Evolutionary conservation across 2,329 filamentous ascomycete genomes (phyloP), one percentile per base, ranked within the genome.

Genomic region (Hypoxylon sp.): DNA sequence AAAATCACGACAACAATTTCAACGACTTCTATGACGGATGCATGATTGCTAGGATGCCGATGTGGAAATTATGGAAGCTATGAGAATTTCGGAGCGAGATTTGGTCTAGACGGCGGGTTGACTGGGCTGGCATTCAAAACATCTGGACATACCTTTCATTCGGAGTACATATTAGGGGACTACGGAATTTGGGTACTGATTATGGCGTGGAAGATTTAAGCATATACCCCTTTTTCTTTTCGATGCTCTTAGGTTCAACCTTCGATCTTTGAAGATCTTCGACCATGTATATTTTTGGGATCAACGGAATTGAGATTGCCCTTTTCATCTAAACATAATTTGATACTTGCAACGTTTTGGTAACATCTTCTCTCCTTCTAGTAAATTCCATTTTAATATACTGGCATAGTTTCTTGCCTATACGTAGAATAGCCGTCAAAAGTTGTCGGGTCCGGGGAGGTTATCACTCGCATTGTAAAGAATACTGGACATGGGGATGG

Each of bases 191-290:
- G 50, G 37, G 58, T 57, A 58, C 41, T 45, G 58, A 67, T 32
- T 58, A 61, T 61, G 64, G 67, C 67, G 64, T 61, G 67, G 64
- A 65, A 67, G 67, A 67, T 65, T 54, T 62, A 50, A 68, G 61
- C 67, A 70, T 70, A 70, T 70, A 70, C 67, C 67, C 67, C 67
- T 51, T 67, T 70, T 68, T 68, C 63, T 71, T 67, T 70, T 69
- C 69, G 63, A 69, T 63, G 53, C 65, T 70, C 55, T 72, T 69
- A 59, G 37, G 57, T 70, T 69, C 43, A 60, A 70, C 67, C 56
- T 54, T 58, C 52, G 53, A 63, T 55, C 61, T 53, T 69, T 63
- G 32, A 48, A 19, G 53, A 61, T 61, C 61, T 60, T 69, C 59
- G 54, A 64, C 53, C 57, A 37, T 73, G 66, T 71, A 73, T 69